Evolutionary conservation across 2,329 filamentous ascomycete species (phyloP).

Genomic region (Mariannaea elegans): DNA sequence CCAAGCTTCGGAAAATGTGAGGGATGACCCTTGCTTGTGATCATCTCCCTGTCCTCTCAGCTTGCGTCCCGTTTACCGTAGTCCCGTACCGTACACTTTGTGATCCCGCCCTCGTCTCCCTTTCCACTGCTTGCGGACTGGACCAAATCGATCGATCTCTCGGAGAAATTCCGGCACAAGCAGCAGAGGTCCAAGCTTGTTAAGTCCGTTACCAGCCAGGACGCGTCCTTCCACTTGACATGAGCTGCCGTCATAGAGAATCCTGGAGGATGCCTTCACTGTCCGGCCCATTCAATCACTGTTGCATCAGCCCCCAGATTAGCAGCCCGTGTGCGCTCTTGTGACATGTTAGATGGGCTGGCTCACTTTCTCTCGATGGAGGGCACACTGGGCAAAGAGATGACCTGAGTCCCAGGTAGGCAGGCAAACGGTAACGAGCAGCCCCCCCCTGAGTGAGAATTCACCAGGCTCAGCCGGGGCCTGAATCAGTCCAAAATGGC

Average conservation of each 20-base stretch:
- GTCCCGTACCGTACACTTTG: not conserved
- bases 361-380: too few species aligned
- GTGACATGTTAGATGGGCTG: too few species aligned
- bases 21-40: not conserved
- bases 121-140: not conserved
- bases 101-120: not conserved
- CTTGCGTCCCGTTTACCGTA: too few species aligned
- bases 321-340: too few species aligned
- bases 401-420: not conserved
- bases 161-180: not conserved
- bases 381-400: too few species aligned
- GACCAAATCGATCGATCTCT: not conserved
- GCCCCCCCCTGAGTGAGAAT: not conserved
- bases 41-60: not conserved
- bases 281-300: too few species aligned
- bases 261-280: too few species aligned
- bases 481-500: conserved; percentile 3
- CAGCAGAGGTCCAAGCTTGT: not conserved
- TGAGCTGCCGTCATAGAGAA: too few species aligned
- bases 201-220: too few species aligned
- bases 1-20: not conserved
- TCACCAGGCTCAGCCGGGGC: not conserved
- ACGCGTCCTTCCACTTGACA: too few species aligned
- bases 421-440: not conserved
- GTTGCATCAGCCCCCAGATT: too few species aligned